A percentile compares a stretch with the other conserved stretches of the same genome.
Conservation (phyloP, 257 asterid genomes). For the Nemophila menziesii region DNA sequence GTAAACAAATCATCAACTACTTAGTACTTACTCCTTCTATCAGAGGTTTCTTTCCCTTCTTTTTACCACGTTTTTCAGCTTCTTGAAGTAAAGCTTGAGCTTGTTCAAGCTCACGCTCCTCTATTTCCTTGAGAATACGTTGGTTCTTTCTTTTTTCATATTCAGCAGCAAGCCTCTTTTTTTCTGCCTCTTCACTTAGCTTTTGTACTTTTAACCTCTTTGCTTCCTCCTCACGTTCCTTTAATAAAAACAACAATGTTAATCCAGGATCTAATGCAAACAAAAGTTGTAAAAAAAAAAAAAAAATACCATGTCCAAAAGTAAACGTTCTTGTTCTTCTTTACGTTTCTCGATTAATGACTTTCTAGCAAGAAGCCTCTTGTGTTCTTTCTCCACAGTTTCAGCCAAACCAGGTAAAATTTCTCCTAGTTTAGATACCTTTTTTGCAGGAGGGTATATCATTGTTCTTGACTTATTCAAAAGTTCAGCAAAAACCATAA, state of each 20-base stretch:
- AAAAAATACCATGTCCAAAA: constrained; percentile 61
- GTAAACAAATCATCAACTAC: neutral
- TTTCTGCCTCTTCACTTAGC: constrained; percentile 60
- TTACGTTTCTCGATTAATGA: constrained; percentile 78
- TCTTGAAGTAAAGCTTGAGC: constrained; percentile 56
- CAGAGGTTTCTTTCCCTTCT: constrained; percentile 61
- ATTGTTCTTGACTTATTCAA: constrained; percentile 46
- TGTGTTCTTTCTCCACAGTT: constrained; percentile 74
- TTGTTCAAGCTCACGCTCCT: constrained; percentile 74
- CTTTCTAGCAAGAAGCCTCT: constrained; percentile 79
- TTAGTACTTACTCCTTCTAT: constrained; percentile 76
- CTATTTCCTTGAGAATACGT: constrained; percentile 61
- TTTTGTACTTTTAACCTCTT: constrained; percentile 57
- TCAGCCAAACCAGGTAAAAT: constrained; percentile 44
- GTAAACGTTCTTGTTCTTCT: constrained; percentile 89
- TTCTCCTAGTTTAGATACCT: constrained; percentile 37
- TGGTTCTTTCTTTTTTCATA: constrained; percentile 64
- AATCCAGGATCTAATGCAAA: neutral
- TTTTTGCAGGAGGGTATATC: constrained; percentile 43
- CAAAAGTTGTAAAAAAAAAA: neutral
- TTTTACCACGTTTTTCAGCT: constrained; percentile 48
- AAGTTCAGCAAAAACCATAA: constrained; percentile 49
- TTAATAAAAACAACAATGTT: neutral
- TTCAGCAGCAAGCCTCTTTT: constrained; percentile 62
- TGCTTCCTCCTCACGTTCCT: constrained; percentile 87